Conservation (phyloP, 331 rosid species). For the Erythrophleum ivorense region DNA sequence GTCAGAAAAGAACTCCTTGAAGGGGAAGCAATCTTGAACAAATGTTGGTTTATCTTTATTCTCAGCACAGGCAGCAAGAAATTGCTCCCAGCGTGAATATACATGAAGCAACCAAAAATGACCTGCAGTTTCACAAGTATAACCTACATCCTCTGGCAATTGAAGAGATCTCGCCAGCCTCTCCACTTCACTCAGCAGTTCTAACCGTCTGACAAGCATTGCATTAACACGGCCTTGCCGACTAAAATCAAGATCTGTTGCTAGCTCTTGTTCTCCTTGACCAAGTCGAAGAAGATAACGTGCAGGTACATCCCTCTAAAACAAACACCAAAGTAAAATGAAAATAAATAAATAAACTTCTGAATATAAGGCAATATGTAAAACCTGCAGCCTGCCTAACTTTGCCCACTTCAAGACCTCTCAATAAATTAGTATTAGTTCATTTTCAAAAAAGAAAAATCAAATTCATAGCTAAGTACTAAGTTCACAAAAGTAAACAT, state of each 20-base stretch:
- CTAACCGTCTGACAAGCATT: constrained; percentile 91
- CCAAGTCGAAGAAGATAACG: constrained; percentile 99
- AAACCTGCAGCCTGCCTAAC: neutral
- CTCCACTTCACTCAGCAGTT: constrained; percentile 90
- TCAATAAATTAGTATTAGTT: constrained; percentile 25
- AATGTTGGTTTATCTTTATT: constrained; percentile 70
- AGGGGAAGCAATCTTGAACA: constrained; percentile 89
- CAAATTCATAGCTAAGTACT: neutral
- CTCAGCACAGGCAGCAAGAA: constrained; percentile 78
- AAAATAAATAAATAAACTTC: constrained; percentile 21
- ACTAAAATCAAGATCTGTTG: constrained; percentile 97
- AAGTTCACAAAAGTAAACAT: neutral
- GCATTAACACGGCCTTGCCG: constrained; percentile 99
- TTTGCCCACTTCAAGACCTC: neutral
- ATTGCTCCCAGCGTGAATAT: constrained; percentile 97
- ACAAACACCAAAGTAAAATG: constrained; percentile 32
- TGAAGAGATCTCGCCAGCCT: constrained; percentile 93
- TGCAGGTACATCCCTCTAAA: constrained; percentile 98
- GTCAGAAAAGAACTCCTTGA: constrained; percentile 85
- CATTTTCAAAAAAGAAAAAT: neutral
- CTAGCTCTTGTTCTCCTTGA: constrained; percentile 99
- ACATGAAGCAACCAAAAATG: constrained; percentile 99
- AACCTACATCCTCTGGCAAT: constrained; percentile 98
- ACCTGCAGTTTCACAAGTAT: constrained; percentile 99
- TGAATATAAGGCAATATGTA: constrained; percentile 13